phyloP scores from a whole-genome alignment of 2,329 filamentous ascomycete genomes.

The Plectosphaerella plurivora region DNA sequence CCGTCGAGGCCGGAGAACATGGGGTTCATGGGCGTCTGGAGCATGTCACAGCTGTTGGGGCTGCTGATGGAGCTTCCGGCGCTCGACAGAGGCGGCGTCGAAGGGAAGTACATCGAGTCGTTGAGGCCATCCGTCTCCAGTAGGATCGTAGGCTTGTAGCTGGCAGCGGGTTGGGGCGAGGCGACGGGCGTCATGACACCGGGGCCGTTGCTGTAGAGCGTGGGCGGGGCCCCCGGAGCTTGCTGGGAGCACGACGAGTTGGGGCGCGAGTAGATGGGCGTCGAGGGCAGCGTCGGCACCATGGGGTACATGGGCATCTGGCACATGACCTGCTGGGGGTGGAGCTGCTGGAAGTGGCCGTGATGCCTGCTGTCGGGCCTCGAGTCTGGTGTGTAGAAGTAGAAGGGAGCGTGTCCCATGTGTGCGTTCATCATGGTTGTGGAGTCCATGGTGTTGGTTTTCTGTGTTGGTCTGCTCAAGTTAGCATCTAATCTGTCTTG shows the following conservation, averaged over 20 bases:
- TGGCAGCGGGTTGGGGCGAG: constrained; percentile 65
- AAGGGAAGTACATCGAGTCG: constrained; percentile 68
- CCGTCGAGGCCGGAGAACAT: constrained; percentile 69
- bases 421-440: constrained; percentile 46
- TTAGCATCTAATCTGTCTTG: background rate
- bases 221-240: constrained; percentile 31
- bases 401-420: constrained; percentile 73
- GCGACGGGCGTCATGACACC: constrained; percentile 68
- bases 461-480: constrained; percentile 13
- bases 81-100: constrained; percentile 82
- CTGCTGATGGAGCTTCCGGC: constrained; percentile 83
- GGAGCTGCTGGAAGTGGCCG: constrained; percentile 65
- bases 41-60: constrained; percentile 70
- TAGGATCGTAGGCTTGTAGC: constrained; percentile 71
- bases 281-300: constrained; percentile 55
- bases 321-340: constrained; percentile 41
- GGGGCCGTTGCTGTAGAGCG: constrained; percentile 54
- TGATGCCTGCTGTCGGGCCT: constrained; percentile 69
- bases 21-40: constrained; percentile 79
- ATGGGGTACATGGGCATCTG: constrained; percentile 50
- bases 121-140: constrained; percentile 72
- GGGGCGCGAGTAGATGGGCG: constrained; percentile 61
- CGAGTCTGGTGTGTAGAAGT: constrained; percentile 80
- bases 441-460: constrained; percentile 57
- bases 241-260: constrained; percentile 62